A percentile compares a stretch with the other conserved stretches of the same genome.
Evolutionary conservation across 2,329 filamentous ascomycete species (phyloP).

Genomic region (Camillea tinctor): DNA sequence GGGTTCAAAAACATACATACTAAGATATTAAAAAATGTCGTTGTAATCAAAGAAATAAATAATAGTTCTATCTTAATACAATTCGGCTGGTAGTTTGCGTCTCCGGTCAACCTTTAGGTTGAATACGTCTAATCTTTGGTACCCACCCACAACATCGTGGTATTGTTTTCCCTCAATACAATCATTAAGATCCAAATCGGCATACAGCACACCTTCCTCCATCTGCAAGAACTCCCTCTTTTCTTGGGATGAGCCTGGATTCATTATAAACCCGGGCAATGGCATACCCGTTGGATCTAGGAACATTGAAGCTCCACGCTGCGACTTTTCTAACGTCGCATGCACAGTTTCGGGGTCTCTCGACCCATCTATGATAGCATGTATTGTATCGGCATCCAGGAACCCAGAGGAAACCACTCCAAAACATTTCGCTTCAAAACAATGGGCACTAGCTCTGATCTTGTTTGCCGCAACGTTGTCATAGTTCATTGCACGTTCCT

Average conservation of each 20-base stretch:
- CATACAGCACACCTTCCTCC: constrained; percentile 50
- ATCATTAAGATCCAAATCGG: constrained; percentile 47
- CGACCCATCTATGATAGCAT: constrained; percentile 31
- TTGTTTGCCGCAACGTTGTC: constrained; percentile 54
- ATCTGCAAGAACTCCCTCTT: constrained; percentile 39
- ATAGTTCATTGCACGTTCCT: constrained; percentile 37
- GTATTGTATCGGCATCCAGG: constrained; percentile 40
- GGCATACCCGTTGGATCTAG: constrained; percentile 49
- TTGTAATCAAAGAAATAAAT: too few relatives aligned
- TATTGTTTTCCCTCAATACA: constrained; percentile 57
- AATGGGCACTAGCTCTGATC: constrained; percentile 52
- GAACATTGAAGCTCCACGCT: constrained; percentile 48
- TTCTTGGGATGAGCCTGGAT: constrained; percentile 16
- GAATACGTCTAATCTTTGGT: constrained; percentile 55
- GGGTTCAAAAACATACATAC: too few relatives aligned
- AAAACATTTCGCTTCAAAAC: constrained; percentile 58
- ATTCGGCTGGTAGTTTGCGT: too few relatives aligned
- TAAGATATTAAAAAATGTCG: too few relatives aligned
- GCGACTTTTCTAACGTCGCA: constrained; percentile 36
- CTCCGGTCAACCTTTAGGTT: constrained; percentile 40
- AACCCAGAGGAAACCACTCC: constrained; percentile 48
- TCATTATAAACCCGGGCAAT: constrained; percentile 37
- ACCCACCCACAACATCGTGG: constrained; percentile 55
- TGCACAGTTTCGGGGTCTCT: constrained; percentile 28
- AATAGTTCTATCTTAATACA: neutral